Evolutionary conservation across 768 basidiomycete species (phyloP).

Genomic region (Mycena galopus): DNA sequence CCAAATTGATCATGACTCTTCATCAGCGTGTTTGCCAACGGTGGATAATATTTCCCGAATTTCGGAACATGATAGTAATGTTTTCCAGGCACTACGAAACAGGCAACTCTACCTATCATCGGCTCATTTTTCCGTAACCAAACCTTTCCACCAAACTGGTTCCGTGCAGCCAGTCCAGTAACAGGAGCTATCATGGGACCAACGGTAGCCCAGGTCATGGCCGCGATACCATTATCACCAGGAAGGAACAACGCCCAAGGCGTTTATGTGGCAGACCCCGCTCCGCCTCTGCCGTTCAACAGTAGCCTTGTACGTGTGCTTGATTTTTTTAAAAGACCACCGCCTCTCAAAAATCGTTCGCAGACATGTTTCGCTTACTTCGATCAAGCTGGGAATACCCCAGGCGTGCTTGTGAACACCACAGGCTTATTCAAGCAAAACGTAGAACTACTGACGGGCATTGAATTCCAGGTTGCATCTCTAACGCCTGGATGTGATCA

Average conservation of each 20-base stretch:
- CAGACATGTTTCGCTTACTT: constrained; percentile 31
- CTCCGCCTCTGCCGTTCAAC: constrained; percentile 32
- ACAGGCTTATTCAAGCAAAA: constrained; percentile 33
- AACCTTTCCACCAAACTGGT: constrained; percentile 33
- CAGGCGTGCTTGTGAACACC: constrained; percentile 26
- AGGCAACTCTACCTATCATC: constrained; percentile 27
- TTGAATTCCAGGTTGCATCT: constrained; percentile 13
- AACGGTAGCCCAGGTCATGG: neutral
- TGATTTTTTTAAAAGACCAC: neutral
- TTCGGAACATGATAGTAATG: neutral
- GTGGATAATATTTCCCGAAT: neutral
- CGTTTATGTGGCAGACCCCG: constrained; percentile 29
- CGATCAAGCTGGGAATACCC: constrained; percentile 17
- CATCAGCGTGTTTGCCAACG: constrained; percentile 31
- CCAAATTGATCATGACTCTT: neutral
- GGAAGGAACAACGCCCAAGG: constrained; percentile 33
- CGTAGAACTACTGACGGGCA: constrained; percentile 29
- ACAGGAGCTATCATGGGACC: constrained; percentile 15
- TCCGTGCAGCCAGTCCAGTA: constrained; percentile 25
- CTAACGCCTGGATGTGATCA: constrained; percentile 27
- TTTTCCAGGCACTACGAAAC: constrained; percentile 28
- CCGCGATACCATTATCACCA: constrained; percentile 4
- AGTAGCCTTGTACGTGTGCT: constrained; percentile 27
- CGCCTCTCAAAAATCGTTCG: neutral
- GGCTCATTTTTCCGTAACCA: constrained; percentile 30